Conservation (phyloP, 805 yeast genomes). For the Ogataea methylovora region DNA sequence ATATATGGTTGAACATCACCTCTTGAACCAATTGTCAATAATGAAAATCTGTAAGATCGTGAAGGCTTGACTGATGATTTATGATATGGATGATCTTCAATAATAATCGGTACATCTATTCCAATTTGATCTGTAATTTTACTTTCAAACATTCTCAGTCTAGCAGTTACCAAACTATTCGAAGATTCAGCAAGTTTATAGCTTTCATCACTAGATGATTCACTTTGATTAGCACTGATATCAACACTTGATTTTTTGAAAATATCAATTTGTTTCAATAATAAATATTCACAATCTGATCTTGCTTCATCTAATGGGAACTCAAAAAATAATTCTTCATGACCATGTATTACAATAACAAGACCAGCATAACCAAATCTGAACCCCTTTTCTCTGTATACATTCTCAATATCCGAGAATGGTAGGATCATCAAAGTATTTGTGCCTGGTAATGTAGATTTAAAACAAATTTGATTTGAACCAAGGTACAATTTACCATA, state of each 20-base stretch:
- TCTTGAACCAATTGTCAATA: constrained; percentile 87
- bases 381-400: constrained; percentile 60
- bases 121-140: constrained; percentile 53
- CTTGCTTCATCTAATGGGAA: constrained; percentile 57
- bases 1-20: constrained; percentile 98
- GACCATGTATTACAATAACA: constrained; percentile 61
- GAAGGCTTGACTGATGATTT: constrained; percentile 39
- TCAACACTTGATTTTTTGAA: constrained; percentile 17
- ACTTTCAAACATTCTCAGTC: constrained; percentile 61
- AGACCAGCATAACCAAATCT: constrained; percentile 66
- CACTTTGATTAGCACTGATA: not conserved
- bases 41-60: constrained; percentile 49
- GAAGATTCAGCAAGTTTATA: constrained; percentile 22
- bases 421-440: constrained; percentile 82
- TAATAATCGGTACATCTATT: constrained; percentile 56
- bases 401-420: constrained; percentile 59
- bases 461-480: constrained; percentile 60
- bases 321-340: constrained; percentile 71
- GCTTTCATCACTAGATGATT: constrained; percentile 20
- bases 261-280: constrained; percentile 44
- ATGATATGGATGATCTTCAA: constrained; percentile 54
- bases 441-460: constrained; percentile 72
- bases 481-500: constrained; percentile 83
- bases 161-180: constrained; percentile 41
- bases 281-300: constrained; percentile 61